Evolutionary conservation across 2,329 filamentous ascomycete species (phyloP).

Genomic region (Scedosporium aurantiacum): DNA sequence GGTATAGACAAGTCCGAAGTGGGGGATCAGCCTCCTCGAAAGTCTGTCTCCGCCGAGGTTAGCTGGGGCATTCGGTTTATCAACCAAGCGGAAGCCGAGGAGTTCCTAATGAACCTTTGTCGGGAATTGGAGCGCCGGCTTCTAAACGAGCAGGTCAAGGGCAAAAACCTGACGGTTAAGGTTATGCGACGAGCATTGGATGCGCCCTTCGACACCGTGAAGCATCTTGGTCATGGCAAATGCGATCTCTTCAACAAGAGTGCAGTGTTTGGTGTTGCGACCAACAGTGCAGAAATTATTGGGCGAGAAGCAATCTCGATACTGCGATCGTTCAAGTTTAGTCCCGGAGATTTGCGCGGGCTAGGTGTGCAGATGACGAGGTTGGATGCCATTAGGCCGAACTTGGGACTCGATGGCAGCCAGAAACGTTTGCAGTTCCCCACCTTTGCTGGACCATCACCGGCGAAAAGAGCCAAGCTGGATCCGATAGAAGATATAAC

Average conservation of each 20-base stretch:
- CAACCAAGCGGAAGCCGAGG: slow-evolving; percentile 82
- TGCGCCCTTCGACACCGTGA: slow-evolving; percentile 81
- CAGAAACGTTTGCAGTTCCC: slow-evolving; percentile 72
- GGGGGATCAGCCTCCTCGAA: slow-evolving; percentile 73
- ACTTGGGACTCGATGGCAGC: slow-evolving; percentile 52
- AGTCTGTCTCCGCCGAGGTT: slow-evolving; percentile 93
- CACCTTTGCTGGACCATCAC: slow-evolving; percentile 16
- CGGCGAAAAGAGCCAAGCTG: slow-evolving; percentile 14
- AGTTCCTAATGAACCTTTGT: slow-evolving; percentile 77
- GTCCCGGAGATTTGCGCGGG: slow-evolving; percentile 84
- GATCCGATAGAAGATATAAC: slow-evolving; percentile 35
- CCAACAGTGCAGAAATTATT: slow-evolving; percentile 59
- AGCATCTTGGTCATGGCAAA: slow-evolving; percentile 89
- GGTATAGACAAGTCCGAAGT: slow-evolving; percentile 82
- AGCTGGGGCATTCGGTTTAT: slow-evolving; percentile 97
- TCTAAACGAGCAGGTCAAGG: slow-evolving; percentile 73
- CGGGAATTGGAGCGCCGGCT: slow-evolving; percentile 74
- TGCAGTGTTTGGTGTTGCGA: slow-evolving; percentile 69
- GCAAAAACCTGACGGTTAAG: slow-evolving; percentile 82
- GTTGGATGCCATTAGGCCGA: slow-evolving; percentile 62
- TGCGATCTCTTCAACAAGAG: slow-evolving; percentile 94
- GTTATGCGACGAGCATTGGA: slow-evolving; percentile 81
- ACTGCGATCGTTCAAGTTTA: slow-evolving; percentile 69
- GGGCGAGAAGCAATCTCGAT: slow-evolving; percentile 78
- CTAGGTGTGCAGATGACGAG: slow-evolving; percentile 91